phyloP scores from a whole-genome alignment of 2,329 filamentous ascomycete genomes.

The Trichophaea hybrida region DNA sequence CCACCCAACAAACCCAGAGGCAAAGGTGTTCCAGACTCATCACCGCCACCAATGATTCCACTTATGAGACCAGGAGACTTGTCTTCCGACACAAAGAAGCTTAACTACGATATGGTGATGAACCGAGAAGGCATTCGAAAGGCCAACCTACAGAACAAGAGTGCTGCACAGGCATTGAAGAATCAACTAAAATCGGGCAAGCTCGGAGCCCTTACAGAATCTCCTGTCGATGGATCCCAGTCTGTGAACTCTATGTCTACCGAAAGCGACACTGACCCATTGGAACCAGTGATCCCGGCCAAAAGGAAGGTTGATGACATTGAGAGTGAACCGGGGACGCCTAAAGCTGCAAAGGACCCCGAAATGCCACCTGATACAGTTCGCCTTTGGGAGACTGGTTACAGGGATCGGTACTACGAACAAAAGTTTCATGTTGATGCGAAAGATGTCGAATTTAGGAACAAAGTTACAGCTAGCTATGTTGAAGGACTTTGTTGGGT shows the following conservation, averaged over 20 bases:
- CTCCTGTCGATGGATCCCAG: neutral
- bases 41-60: constrained; percentile 37
- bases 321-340: constrained; percentile 39
- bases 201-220: constrained; percentile 2
- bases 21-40: constrained; percentile 30
- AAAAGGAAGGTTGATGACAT: constrained; percentile 67
- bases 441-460: constrained; percentile 69
- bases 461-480: constrained; percentile 79
- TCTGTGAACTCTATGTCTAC: constrained; percentile 10
- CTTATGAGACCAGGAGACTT: constrained; percentile 42
- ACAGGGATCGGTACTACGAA: constrained; percentile 89
- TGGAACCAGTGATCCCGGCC: constrained; percentile 34
- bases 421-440: constrained; percentile 84
- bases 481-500: constrained; percentile 94
- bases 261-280: constrained; percentile 7
- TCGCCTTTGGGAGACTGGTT: constrained; percentile 86
- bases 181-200: constrained; percentile 48
- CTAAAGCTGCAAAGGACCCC: constrained; percentile 33
- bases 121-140: constrained; percentile 53
- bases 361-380: constrained; percentile 67
- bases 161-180: constrained; percentile 77
- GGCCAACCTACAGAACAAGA: constrained; percentile 78
- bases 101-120: constrained; percentile 81
- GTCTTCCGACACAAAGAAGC: constrained; percentile 43
- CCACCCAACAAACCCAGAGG: constrained; percentile 24